Evolutionary conservation across 805 yeast species (phyloP).

Genomic region (Alloascoidea hylecoeti): DNA sequence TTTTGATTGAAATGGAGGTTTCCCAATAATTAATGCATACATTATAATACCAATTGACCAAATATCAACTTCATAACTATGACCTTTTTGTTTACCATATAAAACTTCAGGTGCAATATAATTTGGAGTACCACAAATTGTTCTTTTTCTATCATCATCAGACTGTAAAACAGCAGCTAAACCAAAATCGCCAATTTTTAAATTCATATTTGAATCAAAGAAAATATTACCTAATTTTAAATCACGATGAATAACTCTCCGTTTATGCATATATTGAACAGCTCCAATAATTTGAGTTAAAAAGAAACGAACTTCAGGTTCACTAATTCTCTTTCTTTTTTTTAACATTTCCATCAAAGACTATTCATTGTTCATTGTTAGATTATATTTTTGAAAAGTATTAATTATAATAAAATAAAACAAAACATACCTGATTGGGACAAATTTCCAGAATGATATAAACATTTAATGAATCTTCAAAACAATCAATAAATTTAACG

Average conservation of each 20-base stretch:
- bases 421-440: slow-evolving; percentile 46
- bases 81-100: slow-evolving; percentile 75
- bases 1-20: slow-evolving; percentile 96
- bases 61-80: slow-evolving; percentile 86
- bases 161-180: slow-evolving; percentile 86
- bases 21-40: slow-evolving; percentile 83
- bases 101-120: slow-evolving; percentile 97
- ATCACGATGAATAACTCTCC: slow-evolving; percentile 92
- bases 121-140: slow-evolving; percentile 98
- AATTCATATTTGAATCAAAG: slow-evolving; percentile 85
- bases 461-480: slow-evolving; percentile 91
- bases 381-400: no score
- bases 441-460: slow-evolving; percentile 90
- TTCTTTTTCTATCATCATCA: slow-evolving; percentile 63
- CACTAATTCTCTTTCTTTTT: slow-evolving; percentile 71
- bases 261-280: slow-evolving; percentile 77
- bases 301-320: slow-evolving; percentile 82
- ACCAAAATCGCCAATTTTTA: slow-evolving; percentile 96
- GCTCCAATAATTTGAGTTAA: slow-evolving; percentile 94
- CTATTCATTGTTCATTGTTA: no score
- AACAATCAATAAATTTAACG: slow-evolving; percentile 89
- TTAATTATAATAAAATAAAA: background rate
- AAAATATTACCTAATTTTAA: slow-evolving; percentile 92
- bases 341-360: slow-evolving; percentile 87
- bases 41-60: slow-evolving; percentile 98